Percentiles rank a stretch among this genome's conserved stretches.
phyloP scores from a whole-genome alignment of 192 early-diverging fungal species.

The Helicostylum pulchrum region DNA sequence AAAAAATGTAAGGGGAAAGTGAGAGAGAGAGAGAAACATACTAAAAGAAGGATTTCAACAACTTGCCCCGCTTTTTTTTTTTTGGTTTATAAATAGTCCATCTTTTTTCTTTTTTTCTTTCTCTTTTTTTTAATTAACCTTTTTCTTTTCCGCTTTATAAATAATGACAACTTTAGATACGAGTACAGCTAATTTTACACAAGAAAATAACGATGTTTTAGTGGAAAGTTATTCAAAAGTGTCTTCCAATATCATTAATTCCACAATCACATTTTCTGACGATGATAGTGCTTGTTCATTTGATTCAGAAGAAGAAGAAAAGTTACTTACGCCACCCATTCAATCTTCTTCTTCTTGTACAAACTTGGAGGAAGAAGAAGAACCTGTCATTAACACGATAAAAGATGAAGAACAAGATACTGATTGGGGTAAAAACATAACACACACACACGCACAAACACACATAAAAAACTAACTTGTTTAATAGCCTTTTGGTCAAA shows the following conservation, averaged over 20 bases:
- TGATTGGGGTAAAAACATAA: slow-evolving; percentile 69
- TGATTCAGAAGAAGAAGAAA: slow-evolving; percentile 13
- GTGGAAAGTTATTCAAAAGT: too few relatives aligned
- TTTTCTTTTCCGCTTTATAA: background rate
- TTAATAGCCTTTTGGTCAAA: slow-evolving; percentile 94
- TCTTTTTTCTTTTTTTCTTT: background rate
- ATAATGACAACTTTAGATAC: background rate
- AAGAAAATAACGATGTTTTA: too few relatives aligned
- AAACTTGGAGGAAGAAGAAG: too few relatives aligned
- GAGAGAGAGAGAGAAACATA: too few relatives aligned
- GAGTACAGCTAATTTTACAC: too few relatives aligned
- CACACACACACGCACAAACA: too few relatives aligned
- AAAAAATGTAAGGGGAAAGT: too few relatives aligned
- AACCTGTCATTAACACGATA: background rate
- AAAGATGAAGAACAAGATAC: slow-evolving; percentile 29
- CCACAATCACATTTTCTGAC: slow-evolving; percentile 1
- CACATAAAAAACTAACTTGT: too few relatives aligned
- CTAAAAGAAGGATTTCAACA: too few relatives aligned
- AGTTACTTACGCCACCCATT: slow-evolving; percentile 11
- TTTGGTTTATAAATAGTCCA: too few relatives aligned
- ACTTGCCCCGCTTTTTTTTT: background rate
- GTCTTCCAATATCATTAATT: background rate
- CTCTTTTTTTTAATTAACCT: background rate
- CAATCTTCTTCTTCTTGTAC: background rate
- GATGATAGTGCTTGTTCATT: slow-evolving; percentile 14